These are phyloP conservation scores for Centella asiatica DNA, from an alignment of 129 eudicot species.

Conservation along the genomic window DNA sequence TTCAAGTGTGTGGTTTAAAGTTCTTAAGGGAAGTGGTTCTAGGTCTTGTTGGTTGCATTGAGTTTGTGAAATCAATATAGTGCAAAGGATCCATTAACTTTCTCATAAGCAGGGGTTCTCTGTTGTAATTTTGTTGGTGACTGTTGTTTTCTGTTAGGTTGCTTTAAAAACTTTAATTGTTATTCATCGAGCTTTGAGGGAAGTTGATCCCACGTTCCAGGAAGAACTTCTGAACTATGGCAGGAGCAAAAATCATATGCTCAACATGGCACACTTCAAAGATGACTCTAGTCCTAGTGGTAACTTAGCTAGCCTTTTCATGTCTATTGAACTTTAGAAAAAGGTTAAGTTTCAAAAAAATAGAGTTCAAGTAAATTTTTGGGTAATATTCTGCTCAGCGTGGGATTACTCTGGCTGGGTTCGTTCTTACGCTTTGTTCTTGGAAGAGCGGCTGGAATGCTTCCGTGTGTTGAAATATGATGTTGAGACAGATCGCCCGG, in stretches of 20 bases:
- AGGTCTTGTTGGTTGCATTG: no score
- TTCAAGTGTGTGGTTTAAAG: no score
- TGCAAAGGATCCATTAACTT: no score
- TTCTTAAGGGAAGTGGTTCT: no score
- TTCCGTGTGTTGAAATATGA: conserved; percentile 72
- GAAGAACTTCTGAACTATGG: conserved; percentile 63
- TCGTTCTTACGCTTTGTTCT: conserved; percentile 62
- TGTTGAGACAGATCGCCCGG: conserved; percentile 59
- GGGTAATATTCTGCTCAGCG: conserved; percentile 35
- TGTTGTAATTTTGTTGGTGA: not conserved
- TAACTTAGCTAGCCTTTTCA: conserved; percentile 12
- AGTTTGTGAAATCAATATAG: no score
- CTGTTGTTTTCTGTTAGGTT: conserved; percentile 36
- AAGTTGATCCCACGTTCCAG: conserved; percentile 75
- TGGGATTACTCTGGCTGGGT: conserved; percentile 96
- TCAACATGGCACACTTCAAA: conserved; percentile 76
- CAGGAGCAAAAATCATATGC: conserved; percentile 47
- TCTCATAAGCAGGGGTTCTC: not conserved
- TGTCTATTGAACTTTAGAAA: not conserved
- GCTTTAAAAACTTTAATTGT: conserved; percentile 75
- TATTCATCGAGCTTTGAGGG: conserved; percentile 79
- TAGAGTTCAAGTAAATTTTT: not conserved
- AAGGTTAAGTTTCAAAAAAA: not conserved
- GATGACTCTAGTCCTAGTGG: conserved; percentile 84
- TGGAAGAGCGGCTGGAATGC: conserved; percentile 83